phyloP scores from a whole-genome alignment of 306 rosid genomes.

The Cyclanthera cordifolia region DNA sequence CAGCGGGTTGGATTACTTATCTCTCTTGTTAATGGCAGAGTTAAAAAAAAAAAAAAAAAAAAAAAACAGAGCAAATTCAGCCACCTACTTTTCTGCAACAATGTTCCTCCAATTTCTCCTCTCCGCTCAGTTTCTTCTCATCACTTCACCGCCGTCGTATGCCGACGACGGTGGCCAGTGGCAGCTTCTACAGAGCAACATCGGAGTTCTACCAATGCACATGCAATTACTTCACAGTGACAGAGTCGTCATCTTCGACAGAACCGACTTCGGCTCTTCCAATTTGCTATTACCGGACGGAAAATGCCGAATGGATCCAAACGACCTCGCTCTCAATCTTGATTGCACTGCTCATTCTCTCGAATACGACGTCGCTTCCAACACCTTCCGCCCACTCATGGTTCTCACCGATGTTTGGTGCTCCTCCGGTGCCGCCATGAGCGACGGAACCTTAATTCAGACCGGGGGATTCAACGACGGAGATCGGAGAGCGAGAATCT shows the following conservation, averaged over 20 bases:
- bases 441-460: slow-evolving; percentile 43
- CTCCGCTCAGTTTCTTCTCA: slow-evolving; percentile 23
- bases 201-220: slow-evolving; percentile 85
- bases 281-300: slow-evolving; percentile 40
- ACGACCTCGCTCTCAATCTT: slow-evolving; percentile 23
- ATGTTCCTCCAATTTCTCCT: slow-evolving; percentile 22
- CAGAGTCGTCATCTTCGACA: slow-evolving; percentile 51
- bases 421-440: slow-evolving; percentile 43
- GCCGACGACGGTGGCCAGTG: slow-evolving; percentile 39
- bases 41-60: too few relatives aligned
- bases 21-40: neutral
- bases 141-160: neutral
- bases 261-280: slow-evolving; percentile 74
- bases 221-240: slow-evolving; percentile 69
- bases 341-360: slow-evolving; percentile 77
- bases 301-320: slow-evolving; percentile 38
- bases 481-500: slow-evolving; percentile 20
- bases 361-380: slow-evolving; percentile 49
- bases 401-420: slow-evolving; percentile 67
- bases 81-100: neutral
- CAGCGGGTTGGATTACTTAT: neutral
- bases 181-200: slow-evolving; percentile 37
- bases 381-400: slow-evolving; percentile 42
- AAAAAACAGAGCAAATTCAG: neutral
- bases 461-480: slow-evolving; percentile 66